Evolutionary conservation across 2,329 filamentous ascomycete species (phyloP).

Genomic region (Esteya vermicola): DNA sequence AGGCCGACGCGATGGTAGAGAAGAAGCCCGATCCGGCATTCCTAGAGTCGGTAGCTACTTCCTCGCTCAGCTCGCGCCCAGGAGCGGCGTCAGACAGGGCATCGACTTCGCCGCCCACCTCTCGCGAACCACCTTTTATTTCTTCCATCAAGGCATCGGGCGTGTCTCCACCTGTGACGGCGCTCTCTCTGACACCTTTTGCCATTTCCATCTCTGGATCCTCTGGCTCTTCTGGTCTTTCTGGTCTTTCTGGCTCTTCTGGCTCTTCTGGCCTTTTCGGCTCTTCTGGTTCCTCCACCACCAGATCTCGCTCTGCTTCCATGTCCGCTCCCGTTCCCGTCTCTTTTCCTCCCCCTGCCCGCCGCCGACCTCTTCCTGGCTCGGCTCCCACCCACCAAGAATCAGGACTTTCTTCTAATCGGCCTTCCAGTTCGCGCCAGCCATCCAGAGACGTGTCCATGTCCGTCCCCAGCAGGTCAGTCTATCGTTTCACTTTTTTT

Average conservation of each 20-base stretch:
- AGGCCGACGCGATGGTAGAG: slow-evolving; percentile 1
- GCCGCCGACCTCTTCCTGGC: slow-evolving; percentile 3
- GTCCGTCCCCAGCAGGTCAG: too few species aligned
- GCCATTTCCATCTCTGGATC: background rate
- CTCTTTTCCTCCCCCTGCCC: background rate
- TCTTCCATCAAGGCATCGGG: background rate
- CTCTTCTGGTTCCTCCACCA: too few species aligned
- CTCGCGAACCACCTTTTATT: background rate
- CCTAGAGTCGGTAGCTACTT: background rate
- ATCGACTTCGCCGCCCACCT: too few species aligned
- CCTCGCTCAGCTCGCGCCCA: too few species aligned
- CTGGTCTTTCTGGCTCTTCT: background rate
- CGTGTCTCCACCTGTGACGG: background rate
- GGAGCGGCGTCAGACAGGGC: too few species aligned
- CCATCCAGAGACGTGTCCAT: too few species aligned
- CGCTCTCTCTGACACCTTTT: background rate
- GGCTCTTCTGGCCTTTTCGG: too few species aligned
- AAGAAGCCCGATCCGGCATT: background rate
- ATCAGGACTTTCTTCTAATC: too few species aligned
- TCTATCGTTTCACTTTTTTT: background rate
- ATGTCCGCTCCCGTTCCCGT: too few species aligned
- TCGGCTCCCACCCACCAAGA: slow-evolving; percentile 1
- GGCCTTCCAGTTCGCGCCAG: background rate
- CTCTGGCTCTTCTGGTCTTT: background rate
- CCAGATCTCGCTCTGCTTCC: too few species aligned